Evolutionary conservation across 2,329 filamentous ascomycete species (phyloP).

Genomic region (Plenodomus lindquistii): DNA sequence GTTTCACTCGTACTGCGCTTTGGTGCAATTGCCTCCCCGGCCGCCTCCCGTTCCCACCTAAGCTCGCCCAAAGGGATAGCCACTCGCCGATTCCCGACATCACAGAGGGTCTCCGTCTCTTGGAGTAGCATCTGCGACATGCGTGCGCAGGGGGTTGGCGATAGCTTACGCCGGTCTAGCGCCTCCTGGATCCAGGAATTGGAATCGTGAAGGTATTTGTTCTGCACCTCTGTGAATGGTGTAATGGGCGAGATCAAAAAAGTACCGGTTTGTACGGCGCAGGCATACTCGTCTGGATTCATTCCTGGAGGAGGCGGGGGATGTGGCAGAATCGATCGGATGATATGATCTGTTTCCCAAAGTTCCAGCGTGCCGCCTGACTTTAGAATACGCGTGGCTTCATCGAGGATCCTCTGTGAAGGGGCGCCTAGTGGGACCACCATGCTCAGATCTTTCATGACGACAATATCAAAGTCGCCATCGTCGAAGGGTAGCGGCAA

Average conservation of each 20-base stretch:
- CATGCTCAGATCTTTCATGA: slow-evolving; percentile 81
- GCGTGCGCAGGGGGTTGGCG: slow-evolving; percentile 75
- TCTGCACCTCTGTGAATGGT: slow-evolving; percentile 77
- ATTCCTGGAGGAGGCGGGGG: slow-evolving; percentile 63
- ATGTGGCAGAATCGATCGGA: slow-evolving; percentile 82
- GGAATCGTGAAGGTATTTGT: slow-evolving; percentile 80
- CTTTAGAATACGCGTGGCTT: slow-evolving; percentile 75
- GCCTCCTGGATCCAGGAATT: slow-evolving; percentile 81
- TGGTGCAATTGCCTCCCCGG: slow-evolving; percentile 22
- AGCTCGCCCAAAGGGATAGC: slow-evolving; percentile 86
- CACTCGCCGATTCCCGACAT: slow-evolving; percentile 73
- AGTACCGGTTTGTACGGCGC: slow-evolving; percentile 71
- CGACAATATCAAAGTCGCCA: slow-evolving; percentile 82
- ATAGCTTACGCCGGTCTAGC: slow-evolving; percentile 71
- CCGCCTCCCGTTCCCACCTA: slow-evolving; percentile 80
- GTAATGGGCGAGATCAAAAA: slow-evolving; percentile 84
- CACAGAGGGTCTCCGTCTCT: slow-evolving; percentile 72
- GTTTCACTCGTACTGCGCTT: slow-evolving; percentile 62
- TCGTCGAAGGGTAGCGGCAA: slow-evolving; percentile 76
- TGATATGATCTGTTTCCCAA: slow-evolving; percentile 85
- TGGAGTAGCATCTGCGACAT: slow-evolving; percentile 79
- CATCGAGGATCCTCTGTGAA: slow-evolving; percentile 64
- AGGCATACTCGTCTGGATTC: slow-evolving; percentile 65
- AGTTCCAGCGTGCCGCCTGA: slow-evolving; percentile 81
- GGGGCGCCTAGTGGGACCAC: slow-evolving; percentile 62